Evolutionary conservation across 345 rosid genomes (phyloP).

Genomic region (Rhodomyrtus tomentosa): DNA sequence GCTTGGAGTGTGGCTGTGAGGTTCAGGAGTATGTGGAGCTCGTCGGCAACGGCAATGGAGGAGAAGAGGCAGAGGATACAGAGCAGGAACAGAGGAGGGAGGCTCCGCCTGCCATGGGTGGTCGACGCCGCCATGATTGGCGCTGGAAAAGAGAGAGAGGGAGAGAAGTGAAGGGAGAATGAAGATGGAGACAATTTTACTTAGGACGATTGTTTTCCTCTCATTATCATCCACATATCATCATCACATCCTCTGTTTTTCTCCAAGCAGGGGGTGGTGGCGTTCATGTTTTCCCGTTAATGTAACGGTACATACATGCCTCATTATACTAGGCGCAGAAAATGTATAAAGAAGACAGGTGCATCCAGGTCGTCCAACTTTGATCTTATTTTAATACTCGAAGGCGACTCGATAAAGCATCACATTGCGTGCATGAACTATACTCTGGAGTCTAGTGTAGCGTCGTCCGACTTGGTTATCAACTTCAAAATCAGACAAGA

Average conservation of each 20-base stretch:
- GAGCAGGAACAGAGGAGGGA: constrained; percentile 1
- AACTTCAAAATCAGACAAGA: not conserved
- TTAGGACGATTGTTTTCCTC: not conserved
- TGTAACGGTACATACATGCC: not conserved
- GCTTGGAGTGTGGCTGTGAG: constrained; percentile 28
- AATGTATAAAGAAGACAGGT: not conserved
- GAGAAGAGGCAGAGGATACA: constrained; percentile 16
- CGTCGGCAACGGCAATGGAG: constrained; percentile 25
- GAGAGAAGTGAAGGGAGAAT: not conserved
- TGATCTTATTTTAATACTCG: not conserved
- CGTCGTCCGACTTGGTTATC: not conserved
- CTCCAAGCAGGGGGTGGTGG: not conserved
- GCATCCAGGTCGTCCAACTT: not conserved
- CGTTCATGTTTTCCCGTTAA: not conserved
- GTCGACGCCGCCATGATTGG: not conserved
- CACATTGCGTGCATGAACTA: not conserved
- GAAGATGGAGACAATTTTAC: not conserved
- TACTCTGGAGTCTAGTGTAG: not conserved
- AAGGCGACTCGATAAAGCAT: not conserved
- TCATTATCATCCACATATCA: not conserved
- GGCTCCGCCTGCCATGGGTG: not conserved
- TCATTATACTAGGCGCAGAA: not conserved
- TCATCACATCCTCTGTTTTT: not conserved
- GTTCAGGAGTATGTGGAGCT: constrained; percentile 36
- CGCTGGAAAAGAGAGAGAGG: not conserved